These are phyloP conservation scores for Cyberlindnera misumaiensis DNA, from an alignment of 805 yeast species.

Conservation along the genomic window DNA sequence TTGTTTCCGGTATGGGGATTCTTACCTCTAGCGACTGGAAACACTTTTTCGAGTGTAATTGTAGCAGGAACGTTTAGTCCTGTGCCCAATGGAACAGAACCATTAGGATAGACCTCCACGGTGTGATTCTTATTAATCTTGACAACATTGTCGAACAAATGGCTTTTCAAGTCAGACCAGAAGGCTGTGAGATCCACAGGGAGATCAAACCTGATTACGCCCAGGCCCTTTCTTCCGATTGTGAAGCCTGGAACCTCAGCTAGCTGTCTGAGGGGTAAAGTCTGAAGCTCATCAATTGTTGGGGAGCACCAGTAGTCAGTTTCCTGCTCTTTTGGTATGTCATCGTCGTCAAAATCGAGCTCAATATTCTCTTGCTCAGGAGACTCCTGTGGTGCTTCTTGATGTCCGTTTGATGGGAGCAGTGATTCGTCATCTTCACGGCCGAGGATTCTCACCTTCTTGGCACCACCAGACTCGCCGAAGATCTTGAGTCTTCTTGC, in stretches of 20 bases:
- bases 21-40: slow-evolving; percentile 34
- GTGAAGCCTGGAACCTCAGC: slow-evolving; percentile 54
- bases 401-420: neutral
- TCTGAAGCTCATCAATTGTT: slow-evolving; percentile 40
- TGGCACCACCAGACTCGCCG: slow-evolving; percentile 22
- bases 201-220: slow-evolving; percentile 56
- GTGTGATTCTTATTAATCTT: slow-evolving; percentile 40
- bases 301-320: slow-evolving; percentile 72
- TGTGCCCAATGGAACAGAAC: slow-evolving; percentile 57
- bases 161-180: slow-evolving; percentile 29
- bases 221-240: slow-evolving; percentile 61
- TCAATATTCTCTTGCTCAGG: too few relatives aligned
- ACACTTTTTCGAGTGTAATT: slow-evolving; percentile 55
- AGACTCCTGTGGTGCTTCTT: neutral
- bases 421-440: slow-evolving; percentile 9
- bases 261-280: slow-evolving; percentile 40
- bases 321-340: slow-evolving; percentile 5
- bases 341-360: neutral
- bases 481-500: slow-evolving; percentile 35
- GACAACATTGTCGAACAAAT: slow-evolving; percentile 36
- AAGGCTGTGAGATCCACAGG: slow-evolving; percentile 66
- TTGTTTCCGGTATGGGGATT: slow-evolving; percentile 20
- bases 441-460: slow-evolving; percentile 22
- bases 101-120: slow-evolving; percentile 59
- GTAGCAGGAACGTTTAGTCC: slow-evolving; percentile 77